Evolutionary conservation across 768 basidiomycete species (phyloP), one percentile per base, ranked within the genome.

Genomic region (Sporobolomyces phaffii): DNA sequence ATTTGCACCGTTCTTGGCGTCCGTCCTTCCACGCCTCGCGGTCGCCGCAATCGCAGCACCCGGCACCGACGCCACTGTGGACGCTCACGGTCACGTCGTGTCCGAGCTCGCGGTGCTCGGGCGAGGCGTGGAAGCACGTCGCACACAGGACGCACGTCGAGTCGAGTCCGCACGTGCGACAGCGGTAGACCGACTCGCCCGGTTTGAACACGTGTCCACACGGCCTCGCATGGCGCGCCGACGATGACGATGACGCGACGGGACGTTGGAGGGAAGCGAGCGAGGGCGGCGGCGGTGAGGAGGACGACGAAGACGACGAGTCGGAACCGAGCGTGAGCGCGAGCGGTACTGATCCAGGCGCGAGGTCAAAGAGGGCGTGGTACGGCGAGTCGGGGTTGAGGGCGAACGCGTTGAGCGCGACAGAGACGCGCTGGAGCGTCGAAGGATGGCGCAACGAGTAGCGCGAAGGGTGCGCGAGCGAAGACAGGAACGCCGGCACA

Each of bases 11-110:
- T 76, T 91, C 93, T 17, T 80, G 77, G 20, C 89, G 82, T 8
- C 83, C 80, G 8, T 76, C 73, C 38, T 85, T 83, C 91, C 92
- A 98, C 2, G 90, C 90, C 74, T 94, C 88, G 28, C 83, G 81
- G 74, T 97, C 93, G 20, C 91, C 91, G 73, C 94, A 97, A 78
- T 97, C 92, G 75, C 96, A 99, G 72, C 90, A 92, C 7, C 91
- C 89, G 22, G 77, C 75, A 1, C 74, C 74, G 22, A 77, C 76
- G 10, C 91, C 89, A 0, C 89, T 87, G 72, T 96, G 91, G 64
- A 94, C 88, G 78, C 90, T 91, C 80, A 98, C 93, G 65, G 88
- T 87, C 73, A 97, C 86, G 70, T 91, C 94, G 79, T 98, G 94
- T 49, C 85, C 86, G 22, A 43, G 18, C n/a, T 40, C 9, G 26